A percentile compares a stretch with the other conserved stretches of the same genome.
Evolutionary conservation across 2,329 filamentous ascomycete genomes (phyloP).

Genomic region (Neonectria sp.): DNA sequence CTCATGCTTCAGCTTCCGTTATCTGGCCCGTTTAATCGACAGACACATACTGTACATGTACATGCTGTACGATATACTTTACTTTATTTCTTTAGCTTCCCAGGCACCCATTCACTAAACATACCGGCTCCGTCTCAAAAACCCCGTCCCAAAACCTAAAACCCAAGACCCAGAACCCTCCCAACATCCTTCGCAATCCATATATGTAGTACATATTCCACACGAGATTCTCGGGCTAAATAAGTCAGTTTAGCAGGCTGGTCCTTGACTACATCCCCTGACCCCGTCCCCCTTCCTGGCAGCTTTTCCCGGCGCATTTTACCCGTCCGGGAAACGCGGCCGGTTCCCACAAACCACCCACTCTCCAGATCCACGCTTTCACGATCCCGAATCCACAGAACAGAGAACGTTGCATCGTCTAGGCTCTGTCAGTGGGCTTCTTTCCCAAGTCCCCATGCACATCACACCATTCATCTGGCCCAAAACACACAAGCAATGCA

Average conservation of each 20-base stretch:
- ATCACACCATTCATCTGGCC: slow-evolving; percentile 21
- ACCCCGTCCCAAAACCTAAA: slow-evolving; percentile 3
- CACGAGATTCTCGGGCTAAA: slow-evolving; percentile 20
- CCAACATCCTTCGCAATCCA: slow-evolving; percentile 1
- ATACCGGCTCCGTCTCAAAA: slow-evolving; percentile 3
- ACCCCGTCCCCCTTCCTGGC: slow-evolving; percentile 14
- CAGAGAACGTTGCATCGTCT: slow-evolving; percentile 30
- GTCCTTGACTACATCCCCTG: slow-evolving; percentile 21
- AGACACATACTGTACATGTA: background rate
- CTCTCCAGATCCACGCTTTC: slow-evolving; percentile 11
- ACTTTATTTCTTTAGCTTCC: slow-evolving; percentile 15
- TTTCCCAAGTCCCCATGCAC: slow-evolving; percentile 15
- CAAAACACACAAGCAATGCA: slow-evolving; percentile 19
- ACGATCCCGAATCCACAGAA: slow-evolving; percentile 22
- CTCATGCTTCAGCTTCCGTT: slow-evolving; percentile 1
- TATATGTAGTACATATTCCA: slow-evolving; percentile 18
- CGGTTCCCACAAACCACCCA: slow-evolving; percentile 22
- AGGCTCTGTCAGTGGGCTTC: slow-evolving; percentile 11
- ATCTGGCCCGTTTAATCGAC: slow-evolving; percentile 17
- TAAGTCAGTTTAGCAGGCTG: slow-evolving; percentile 5
- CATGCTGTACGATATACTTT: slow-evolving; percentile 13
- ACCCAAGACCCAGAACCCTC: slow-evolving; percentile 6
- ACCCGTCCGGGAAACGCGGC: slow-evolving; percentile 21
- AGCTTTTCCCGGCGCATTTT: slow-evolving; percentile 16
- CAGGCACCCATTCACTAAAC: slow-evolving; percentile 13